Conservation (phyloP, 2,329 filamentous ascomycete species). For the Lachnellula cervina region DNA sequence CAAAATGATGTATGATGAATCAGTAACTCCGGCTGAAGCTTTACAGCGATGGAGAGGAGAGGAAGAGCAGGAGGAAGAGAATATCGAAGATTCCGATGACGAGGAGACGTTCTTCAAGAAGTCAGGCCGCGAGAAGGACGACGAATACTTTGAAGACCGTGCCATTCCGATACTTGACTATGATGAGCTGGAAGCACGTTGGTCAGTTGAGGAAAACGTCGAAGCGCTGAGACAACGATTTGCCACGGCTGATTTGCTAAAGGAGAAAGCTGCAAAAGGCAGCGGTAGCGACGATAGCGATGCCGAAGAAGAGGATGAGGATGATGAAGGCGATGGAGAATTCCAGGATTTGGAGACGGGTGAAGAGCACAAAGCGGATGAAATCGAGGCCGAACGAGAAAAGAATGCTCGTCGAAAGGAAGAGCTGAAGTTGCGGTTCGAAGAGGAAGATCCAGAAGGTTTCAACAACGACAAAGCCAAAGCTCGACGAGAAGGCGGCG, state of each 20-base stretch:
- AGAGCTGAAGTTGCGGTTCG: conserved; percentile 88
- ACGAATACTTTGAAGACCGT: conserved; percentile 68
- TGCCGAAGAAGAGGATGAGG: conserved; percentile 45
- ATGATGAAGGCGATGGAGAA: conserved; percentile 70
- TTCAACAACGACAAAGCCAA: conserved; percentile 85
- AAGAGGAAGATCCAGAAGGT: conserved; percentile 96
- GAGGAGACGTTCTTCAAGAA: conserved; percentile 63
- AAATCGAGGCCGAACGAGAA: conserved; percentile 81
- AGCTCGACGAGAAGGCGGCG: conserved; percentile 63
- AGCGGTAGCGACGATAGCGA: conserved; percentile 39
- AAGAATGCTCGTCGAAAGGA: conserved; percentile 90
- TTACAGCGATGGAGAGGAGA: conserved; percentile 76
- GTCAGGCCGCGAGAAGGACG: conserved; percentile 59
- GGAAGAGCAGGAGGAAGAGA: conserved; percentile 51
- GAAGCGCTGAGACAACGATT: conserved; percentile 72
- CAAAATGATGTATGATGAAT: conserved; percentile 81
- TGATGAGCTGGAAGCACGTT: conserved; percentile 74
- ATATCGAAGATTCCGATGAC: conserved; percentile 53
- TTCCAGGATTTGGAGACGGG: conserved; percentile 84
- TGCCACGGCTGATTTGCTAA: conserved; percentile 62
- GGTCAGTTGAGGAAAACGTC: conserved; percentile 74
- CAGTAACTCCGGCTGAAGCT: conserved; percentile 69
- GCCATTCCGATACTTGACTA: conserved; percentile 77
- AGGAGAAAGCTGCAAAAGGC: conserved; percentile 47
- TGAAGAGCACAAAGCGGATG: conserved; percentile 48